Evolutionary conservation across 768 basidiomycete genomes (phyloP), one percentile per base, ranked within the genome.

Genomic region (Lactifluus echinatus): DNA sequence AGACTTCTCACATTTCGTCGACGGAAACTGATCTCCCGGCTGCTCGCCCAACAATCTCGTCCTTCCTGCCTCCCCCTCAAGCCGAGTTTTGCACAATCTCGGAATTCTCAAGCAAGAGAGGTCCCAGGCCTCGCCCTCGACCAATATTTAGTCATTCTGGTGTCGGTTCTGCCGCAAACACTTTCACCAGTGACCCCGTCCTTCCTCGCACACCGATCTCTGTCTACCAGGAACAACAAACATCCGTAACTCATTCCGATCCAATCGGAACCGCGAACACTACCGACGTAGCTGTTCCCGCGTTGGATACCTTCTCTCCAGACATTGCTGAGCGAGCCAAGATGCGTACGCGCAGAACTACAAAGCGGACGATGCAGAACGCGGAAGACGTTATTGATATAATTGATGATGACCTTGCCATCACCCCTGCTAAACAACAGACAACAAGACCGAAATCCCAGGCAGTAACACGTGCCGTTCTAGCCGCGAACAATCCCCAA

Each of bases 261-360:
- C 47, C 54, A 17, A 23, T 28, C 0, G 37, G 24, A 7, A 19
- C 19, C 19, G 28, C 17, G 42, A 26, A 17, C 19, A 7, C 55
- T n/a, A 17, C 17, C 2, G 15, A 26, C 11, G 14, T 4, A 15
- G 10, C 17, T n/a, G 31, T 19, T 17, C n/a, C 17, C 11, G 31
- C 11, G 26, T 26, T 39, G 8, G 42, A 63, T 7, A 55, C 55
- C 4, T 67, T 53, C 53, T 60, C 67, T 2, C 55, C 45, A 14
- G 67, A 66, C 44, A 70, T 72, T 39, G 68, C 71, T 2, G 71
- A 72, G 37, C 67, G 70, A 8, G 65, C 70, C 15, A 72, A 72
- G 59, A 51, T 68, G 34, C 68, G 70, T 10, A 63, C 67, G 2
- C 66, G 69, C 34, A 65, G 62, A 2, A 61, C 64, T 21, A 56